Conservation (phyloP, 768 basidiomycete genomes). For the Chalciporus chontae region DNA sequence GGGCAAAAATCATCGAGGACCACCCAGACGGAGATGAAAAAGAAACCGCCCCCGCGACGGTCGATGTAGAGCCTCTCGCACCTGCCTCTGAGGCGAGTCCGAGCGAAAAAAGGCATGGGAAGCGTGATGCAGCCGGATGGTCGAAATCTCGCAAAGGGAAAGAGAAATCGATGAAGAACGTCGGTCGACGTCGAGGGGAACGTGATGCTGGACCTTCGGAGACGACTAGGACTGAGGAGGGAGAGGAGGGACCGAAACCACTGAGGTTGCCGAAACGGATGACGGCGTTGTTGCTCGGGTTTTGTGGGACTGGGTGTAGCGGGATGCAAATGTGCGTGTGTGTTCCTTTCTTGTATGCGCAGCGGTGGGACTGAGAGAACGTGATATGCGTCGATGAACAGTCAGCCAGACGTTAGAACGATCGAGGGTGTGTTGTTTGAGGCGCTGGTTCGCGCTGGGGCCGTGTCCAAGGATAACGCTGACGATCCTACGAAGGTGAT, state of each 20-base stretch:
- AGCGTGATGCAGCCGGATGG: slow-evolving; percentile 30
- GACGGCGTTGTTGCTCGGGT: slow-evolving; percentile 83
- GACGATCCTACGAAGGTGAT: slow-evolving; percentile 82
- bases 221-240: slow-evolving; percentile 16
- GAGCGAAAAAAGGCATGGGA: slow-evolving; percentile 4
- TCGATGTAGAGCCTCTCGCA: not conserved
- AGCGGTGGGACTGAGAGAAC: not conserved
- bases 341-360: not conserved
- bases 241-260: slow-evolving; percentile 33
- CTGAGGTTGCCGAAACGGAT: slow-evolving; percentile 77
- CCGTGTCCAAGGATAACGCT: slow-evolving; percentile 93
- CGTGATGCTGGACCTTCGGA: slow-evolving; percentile 35
- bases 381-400: slow-evolving; percentile 25
- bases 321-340: slow-evolving; percentile 93
- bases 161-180: slow-evolving; percentile 36
- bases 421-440: slow-evolving; percentile 90
- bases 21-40: not conserved
- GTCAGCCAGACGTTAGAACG: slow-evolving; percentile 70
- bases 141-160: slow-evolving; percentile 34
- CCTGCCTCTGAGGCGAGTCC: not conserved
- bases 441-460: slow-evolving; percentile 84
- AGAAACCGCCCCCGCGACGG: not conserved
- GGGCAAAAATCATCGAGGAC: slow-evolving; percentile 7
- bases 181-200: slow-evolving; percentile 40
- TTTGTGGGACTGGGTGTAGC: slow-evolving; percentile 86